Conservation (phyloP, 2,329 filamentous ascomycete genomes). For the Aspergillus calidoustus region DNA sequence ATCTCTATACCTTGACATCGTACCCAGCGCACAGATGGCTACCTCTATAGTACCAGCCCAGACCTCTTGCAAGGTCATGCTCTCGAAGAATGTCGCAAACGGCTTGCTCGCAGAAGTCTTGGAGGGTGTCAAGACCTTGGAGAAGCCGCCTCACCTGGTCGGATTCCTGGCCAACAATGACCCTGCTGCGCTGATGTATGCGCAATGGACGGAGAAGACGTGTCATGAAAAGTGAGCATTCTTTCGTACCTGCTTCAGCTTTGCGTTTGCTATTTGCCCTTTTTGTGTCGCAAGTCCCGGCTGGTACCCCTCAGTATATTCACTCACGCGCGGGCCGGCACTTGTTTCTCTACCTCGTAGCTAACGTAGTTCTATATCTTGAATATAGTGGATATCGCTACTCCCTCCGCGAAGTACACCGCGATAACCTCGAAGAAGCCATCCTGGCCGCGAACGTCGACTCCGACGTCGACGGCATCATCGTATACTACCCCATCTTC, state of each 20-base stretch:
- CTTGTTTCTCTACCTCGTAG: constrained; percentile 20
- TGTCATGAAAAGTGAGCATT: constrained; percentile 86
- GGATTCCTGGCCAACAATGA: constrained; percentile 93
- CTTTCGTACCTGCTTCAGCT: constrained; percentile 17
- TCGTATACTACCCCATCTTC: constrained; percentile 99
- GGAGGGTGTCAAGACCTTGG: constrained; percentile 72
- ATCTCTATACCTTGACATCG: constrained; percentile 11
- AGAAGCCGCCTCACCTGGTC: constrained; percentile 76
- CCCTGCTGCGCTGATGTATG: constrained; percentile 89
- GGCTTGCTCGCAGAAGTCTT: constrained; percentile 77
- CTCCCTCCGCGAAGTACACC: constrained; percentile 79
- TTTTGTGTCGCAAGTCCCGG: neutral
- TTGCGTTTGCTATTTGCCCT: neutral
- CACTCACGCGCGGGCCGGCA: neutral
- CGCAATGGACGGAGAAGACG: constrained; percentile 96
- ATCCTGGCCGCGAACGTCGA: constrained; percentile 86
- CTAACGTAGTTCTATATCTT: constrained; percentile 24
- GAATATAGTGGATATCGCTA: constrained; percentile 81
- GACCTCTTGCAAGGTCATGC: constrained; percentile 83
- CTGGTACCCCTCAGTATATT: neutral
- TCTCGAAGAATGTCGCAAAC: constrained; percentile 86
- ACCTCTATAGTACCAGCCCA: constrained; percentile 33
- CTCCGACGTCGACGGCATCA: constrained; percentile 78
- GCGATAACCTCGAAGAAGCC: constrained; percentile 87
- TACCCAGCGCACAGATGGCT: constrained; percentile 33